These are phyloP conservation scores for Ustilago hordei DNA, from an alignment of 1,284 basidiomycete genomes.

Conservation along the genomic window DNA sequence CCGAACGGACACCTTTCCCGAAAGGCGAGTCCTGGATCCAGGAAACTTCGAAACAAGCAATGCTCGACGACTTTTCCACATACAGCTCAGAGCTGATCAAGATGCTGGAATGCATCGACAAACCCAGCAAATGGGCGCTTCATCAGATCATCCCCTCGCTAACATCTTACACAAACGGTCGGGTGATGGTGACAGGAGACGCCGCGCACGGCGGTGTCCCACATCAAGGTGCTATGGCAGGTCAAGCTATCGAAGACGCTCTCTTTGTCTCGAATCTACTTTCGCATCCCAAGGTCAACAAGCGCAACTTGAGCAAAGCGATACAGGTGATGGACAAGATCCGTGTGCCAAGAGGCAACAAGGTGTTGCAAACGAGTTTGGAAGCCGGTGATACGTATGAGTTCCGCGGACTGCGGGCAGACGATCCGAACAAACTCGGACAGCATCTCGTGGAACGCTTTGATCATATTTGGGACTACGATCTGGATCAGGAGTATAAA, in stretches of 20 bases:
- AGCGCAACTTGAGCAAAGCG: conserved; percentile 73
- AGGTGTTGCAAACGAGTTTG: conserved; percentile 54
- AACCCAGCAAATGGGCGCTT: conserved; percentile 76
- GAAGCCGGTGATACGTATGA: conserved; percentile 58
- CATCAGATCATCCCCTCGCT: conserved; percentile 74
- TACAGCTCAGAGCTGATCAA: conserved; percentile 73
- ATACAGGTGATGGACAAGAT: conserved; percentile 52
- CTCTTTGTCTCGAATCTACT: conserved; percentile 74
- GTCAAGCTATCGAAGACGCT: conserved; percentile 77
- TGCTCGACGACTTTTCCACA: conserved; percentile 72
- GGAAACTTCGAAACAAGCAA: conserved; percentile 71
- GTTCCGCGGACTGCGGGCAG: conserved; percentile 31
- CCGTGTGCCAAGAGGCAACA: conserved; percentile 57
- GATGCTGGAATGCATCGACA: conserved; percentile 72
- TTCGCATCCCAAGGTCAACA: conserved; percentile 71
- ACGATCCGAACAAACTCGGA: conserved; percentile 28
- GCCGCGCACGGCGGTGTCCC: conserved; percentile 77
- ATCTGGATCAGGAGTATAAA: conserved; percentile 26
- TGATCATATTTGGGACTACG: conserved; percentile 48
- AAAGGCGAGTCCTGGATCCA: conserved; percentile 73
- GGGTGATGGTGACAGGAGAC: conserved; percentile 75
- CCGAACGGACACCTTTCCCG: conserved; percentile 59
- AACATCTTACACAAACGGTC: conserved; percentile 72
- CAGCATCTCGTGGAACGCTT: conserved; percentile 34
- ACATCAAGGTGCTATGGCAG: conserved; percentile 76